Evolutionary conservation across 1,284 basidiomycete genomes (phyloP).

Genomic region (Ceratobasidium sp.): DNA sequence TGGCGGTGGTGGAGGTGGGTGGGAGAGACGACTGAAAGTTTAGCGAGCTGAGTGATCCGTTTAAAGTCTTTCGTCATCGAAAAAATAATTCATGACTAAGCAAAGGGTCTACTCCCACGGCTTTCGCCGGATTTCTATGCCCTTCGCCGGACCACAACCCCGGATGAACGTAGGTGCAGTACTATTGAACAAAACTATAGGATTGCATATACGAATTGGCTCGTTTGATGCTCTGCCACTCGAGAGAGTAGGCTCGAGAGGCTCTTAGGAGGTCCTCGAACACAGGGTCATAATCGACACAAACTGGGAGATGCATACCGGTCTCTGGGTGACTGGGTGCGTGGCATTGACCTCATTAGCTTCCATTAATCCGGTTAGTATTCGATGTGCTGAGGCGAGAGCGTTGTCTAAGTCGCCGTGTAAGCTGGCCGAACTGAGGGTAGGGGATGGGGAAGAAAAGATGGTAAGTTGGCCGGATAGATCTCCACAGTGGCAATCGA

Average conservation of each 20-base stretch:
- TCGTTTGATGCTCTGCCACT: too few relatives aligned
- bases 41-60: not conserved
- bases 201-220: not conserved
- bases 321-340: not conserved
- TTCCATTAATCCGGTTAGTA: too few relatives aligned
- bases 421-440: too few relatives aligned
- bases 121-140: conserved; percentile 35
- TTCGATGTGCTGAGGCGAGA: too few relatives aligned
- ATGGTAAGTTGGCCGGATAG: too few relatives aligned
- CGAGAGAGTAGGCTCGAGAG: too few relatives aligned
- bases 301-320: too few relatives aligned
- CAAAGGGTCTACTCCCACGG: conserved; percentile 10
- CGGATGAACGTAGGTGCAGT: not conserved
- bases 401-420: not conserved
- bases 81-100: conserved; percentile 30
- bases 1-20: conserved; percentile 57
- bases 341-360: not conserved
- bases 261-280: too few relatives aligned
- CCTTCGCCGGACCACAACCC: conserved; percentile 17
- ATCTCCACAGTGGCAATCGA: too few relatives aligned
- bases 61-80: conserved; percentile 13
- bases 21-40: conserved; percentile 48
- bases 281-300: too few relatives aligned
- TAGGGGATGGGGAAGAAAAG: too few relatives aligned
- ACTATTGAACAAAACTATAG: not conserved